Evolutionary conservation across 352 stramenopile species (phyloP).

Genomic region (Globisporangium emineosum): DNA sequence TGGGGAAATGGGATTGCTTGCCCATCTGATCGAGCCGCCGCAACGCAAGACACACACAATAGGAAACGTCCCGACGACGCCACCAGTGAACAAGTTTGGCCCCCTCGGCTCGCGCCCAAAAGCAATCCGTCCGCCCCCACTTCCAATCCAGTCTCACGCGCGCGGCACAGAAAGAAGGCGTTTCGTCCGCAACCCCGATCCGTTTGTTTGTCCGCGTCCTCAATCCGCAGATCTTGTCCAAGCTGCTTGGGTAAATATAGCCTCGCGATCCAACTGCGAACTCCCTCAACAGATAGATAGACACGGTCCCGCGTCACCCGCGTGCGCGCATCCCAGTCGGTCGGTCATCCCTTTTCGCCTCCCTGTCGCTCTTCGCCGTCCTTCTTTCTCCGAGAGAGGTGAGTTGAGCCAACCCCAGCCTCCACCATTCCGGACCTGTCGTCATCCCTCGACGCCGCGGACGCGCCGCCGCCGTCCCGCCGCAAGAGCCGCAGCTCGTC

Average conservation of each 20-base stretch:
- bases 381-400: not conserved
- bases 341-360: no score
- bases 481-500: slow-evolving; percentile 5
- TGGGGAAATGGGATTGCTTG: not conserved
- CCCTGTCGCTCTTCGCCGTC: no score
- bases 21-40: slow-evolving; percentile 5
- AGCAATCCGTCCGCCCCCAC: not conserved
- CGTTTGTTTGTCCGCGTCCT: not conserved
- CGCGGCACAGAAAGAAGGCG: not conserved
- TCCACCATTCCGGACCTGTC: slow-evolving; percentile 8
- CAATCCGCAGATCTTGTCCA: not conserved
- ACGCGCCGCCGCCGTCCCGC: not conserved
- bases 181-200: slow-evolving; percentile 7
- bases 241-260: not conserved
- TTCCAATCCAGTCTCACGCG: not conserved
- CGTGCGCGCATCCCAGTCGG: no score
- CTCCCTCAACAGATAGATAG: no score
- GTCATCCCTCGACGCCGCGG: not conserved
- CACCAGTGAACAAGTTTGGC: not conserved
- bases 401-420: not conserved
- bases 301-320: no score
- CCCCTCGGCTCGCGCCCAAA: not conserved
- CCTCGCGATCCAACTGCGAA: not conserved
- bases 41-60: not conserved
- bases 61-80: slow-evolving; percentile 7